Evolutionary conservation across 192 early-diverging fungal species (phyloP).

Genomic region (Coemansia nantahalensis): DNA sequence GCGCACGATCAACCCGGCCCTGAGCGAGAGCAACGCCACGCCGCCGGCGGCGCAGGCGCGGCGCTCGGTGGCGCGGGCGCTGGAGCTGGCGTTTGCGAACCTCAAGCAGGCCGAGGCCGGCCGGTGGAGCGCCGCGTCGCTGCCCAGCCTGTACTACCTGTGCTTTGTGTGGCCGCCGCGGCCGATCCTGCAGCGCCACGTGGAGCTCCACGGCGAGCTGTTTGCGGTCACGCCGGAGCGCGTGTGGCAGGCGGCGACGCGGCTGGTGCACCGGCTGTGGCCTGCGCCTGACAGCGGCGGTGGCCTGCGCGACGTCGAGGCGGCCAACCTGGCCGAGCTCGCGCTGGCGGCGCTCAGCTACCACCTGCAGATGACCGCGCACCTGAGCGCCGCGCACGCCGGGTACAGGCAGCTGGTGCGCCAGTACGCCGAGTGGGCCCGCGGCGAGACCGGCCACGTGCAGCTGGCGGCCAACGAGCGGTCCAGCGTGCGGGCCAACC

Average conservation of each 20-base stretch:
- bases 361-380: conserved; percentile 26
- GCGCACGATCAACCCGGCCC: conserved; percentile 21
- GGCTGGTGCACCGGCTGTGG: conserved; percentile 17
- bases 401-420: conserved; percentile 13
- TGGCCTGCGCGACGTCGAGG: conserved; percentile 6
- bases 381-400: conserved; percentile 10
- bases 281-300: background rate
- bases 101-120: conserved; percentile 7
- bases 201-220: conserved; percentile 25
- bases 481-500: conserved; percentile 16
- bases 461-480: conserved; percentile 18
- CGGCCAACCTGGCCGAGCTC: conserved; percentile 14
- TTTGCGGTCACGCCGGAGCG: conserved; percentile 40
- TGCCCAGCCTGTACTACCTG: conserved; percentile 31
- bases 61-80: conserved; percentile 18
- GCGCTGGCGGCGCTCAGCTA: conserved; percentile 22
- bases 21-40: conserved; percentile 18
- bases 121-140: conserved; percentile 7
- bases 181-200: conserved; percentile 21
- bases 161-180: conserved; percentile 46
- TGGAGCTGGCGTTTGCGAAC: conserved; percentile 7
- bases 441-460: conserved; percentile 7
- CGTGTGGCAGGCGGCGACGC: conserved; percentile 29
- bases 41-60: conserved; percentile 25
- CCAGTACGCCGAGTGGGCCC: conserved; percentile 12